Evolutionary conservation across 495 filamentous ascomycete species (phyloP).

Genomic region (Aspergillus ostianus): DNA sequence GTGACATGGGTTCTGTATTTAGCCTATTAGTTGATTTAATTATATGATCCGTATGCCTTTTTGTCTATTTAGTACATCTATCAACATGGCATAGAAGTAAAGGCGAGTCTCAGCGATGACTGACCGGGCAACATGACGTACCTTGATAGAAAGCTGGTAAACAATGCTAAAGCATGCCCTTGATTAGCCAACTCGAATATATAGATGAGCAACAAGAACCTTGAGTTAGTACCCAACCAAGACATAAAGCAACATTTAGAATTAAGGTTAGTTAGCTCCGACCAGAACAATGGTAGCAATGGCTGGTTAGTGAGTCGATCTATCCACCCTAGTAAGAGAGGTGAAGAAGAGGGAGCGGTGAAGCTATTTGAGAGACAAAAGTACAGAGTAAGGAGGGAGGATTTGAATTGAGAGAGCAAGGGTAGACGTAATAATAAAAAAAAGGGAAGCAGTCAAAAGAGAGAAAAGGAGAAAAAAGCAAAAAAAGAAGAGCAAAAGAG

Average conservation of each 20-base stretch:
- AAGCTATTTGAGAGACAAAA: no score
- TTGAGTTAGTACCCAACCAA: no score
- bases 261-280: not conserved
- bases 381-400: no score
- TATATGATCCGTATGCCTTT: constrained; percentile 1
- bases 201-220: no score
- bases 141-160: not conserved
- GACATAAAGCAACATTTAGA: no score
- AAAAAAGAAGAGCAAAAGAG: not conserved
- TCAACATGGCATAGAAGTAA: not conserved
- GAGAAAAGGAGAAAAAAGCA: not conserved
- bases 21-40: constrained; percentile 10
- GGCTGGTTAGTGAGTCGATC: not conserved
- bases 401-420: no score
- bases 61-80: no score
- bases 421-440: not conserved
- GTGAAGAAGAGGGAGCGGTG: not conserved
- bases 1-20: constrained; percentile 4
- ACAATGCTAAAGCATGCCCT: no score
- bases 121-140: not conserved
- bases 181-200: no score
- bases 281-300: not conserved
- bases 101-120: not conserved
- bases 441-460: not conserved
- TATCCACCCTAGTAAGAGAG: not conserved